These are phyloP conservation scores for Parafenestella ontariensis DNA, from an alignment of 2,329 filamentous ascomycete genomes.

Conservation along the genomic window DNA sequence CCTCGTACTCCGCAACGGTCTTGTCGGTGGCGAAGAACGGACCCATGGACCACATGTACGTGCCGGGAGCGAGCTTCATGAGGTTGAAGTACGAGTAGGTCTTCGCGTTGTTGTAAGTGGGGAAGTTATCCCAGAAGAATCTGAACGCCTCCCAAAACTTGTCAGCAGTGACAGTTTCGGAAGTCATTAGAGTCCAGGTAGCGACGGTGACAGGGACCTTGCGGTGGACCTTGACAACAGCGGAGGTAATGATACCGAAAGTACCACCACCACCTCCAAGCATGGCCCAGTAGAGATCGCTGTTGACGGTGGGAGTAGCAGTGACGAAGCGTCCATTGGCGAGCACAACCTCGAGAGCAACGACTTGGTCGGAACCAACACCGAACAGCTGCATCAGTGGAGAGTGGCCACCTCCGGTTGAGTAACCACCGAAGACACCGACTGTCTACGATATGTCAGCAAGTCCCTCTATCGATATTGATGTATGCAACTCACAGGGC, in stretches of 20 bases:
- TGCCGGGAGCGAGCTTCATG: constrained; percentile 28
- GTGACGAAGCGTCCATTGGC: constrained; percentile 30
- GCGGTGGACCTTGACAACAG: constrained; percentile 32
- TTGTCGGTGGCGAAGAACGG: constrained; percentile 39
- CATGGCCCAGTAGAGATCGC: constrained; percentile 26
- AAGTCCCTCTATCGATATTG: too few species aligned
- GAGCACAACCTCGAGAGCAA: constrained; percentile 34
- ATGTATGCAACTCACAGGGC: not conserved
- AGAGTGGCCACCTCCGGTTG: constrained; percentile 33
- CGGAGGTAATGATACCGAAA: constrained; percentile 26
- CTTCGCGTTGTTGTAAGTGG: constrained; percentile 31
- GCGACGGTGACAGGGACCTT: constrained; percentile 40
- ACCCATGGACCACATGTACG: constrained; percentile 34
- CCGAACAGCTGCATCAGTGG: constrained; percentile 23
- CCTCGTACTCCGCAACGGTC: constrained; percentile 30
- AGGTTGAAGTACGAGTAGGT: constrained; percentile 39
- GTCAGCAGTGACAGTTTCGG: constrained; percentile 36
- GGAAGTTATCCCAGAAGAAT: constrained; percentile 32
- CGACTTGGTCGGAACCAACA: constrained; percentile 33
- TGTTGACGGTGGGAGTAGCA: constrained; percentile 20
- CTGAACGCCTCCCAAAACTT: constrained; percentile 39
- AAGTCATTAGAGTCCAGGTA: constrained; percentile 40
- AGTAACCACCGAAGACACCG: constrained; percentile 15
- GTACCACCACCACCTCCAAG: constrained; percentile 28
- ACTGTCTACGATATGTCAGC: too few species aligned